A percentile compares a stretch with the other conserved stretches of the same genome.
Conservation (phyloP, 1,284 basidiomycete species). For the Chondrostereum purpureum region DNA sequence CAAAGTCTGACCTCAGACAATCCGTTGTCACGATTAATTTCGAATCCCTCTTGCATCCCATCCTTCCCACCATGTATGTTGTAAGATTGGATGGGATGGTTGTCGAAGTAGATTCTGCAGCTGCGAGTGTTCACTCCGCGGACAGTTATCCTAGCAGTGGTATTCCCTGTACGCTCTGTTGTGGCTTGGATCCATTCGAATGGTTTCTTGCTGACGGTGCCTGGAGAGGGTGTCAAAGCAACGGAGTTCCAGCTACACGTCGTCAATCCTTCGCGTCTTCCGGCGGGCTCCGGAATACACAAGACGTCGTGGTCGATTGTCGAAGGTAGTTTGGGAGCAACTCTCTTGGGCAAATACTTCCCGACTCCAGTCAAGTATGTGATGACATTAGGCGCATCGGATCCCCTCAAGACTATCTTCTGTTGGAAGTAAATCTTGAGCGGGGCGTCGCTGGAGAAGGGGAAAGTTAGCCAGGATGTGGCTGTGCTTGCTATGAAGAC, state of each 20-base stretch:
- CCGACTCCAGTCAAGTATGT: slow-evolving; percentile 10
- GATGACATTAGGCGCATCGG: slow-evolving; percentile 9
- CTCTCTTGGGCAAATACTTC: not conserved
- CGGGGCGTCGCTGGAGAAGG: slow-evolving; percentile 54
- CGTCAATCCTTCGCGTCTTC: not conserved
- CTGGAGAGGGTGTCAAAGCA: not conserved
- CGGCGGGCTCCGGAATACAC: slow-evolving; percentile 1
- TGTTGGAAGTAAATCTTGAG: slow-evolving; percentile 69
- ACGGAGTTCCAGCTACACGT: not conserved
- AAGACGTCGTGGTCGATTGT: not conserved
- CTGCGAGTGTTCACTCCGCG: slow-evolving; percentile 54
- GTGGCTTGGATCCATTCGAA: slow-evolving; percentile 27
- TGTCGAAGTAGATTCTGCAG: slow-evolving; percentile 58
- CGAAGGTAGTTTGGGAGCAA: slow-evolving; percentile 1
- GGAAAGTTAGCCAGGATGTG: slow-evolving; percentile 46
- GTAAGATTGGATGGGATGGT: slow-evolving; percentile 36
- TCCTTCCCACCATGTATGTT: slow-evolving; percentile 27
- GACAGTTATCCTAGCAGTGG: slow-evolving; percentile 39
- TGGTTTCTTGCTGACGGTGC: not conserved
- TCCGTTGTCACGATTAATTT: slow-evolving; percentile 29
- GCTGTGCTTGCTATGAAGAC: slow-evolving; percentile 39
- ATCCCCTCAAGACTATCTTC: slow-evolving; percentile 34
- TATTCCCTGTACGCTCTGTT: slow-evolving; percentile 29
- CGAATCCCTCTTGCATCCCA: slow-evolving; percentile 32
- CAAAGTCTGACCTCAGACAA: slow-evolving; percentile 49